Conservation (phyloP, 495 filamentous ascomycete species). For the Penicillium roqueforti region DNA sequence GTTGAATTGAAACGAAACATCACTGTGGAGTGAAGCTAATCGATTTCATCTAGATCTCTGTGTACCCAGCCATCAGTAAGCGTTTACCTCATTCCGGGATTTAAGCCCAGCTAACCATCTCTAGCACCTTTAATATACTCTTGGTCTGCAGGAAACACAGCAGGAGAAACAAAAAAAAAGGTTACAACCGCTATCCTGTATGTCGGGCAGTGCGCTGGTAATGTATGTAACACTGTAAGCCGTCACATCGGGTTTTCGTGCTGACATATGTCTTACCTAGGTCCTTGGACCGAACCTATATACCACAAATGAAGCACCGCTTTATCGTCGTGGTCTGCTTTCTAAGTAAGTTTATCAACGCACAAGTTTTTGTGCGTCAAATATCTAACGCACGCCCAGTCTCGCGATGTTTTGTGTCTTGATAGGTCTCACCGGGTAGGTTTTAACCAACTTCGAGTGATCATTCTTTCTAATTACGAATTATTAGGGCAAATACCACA, state of each 20-base stretch:
- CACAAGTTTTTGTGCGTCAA: background rate
- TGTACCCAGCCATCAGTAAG: conserved; percentile 51
- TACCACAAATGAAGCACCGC: conserved; percentile 50
- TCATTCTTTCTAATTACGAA: background rate
- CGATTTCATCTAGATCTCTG: conserved; percentile 44
- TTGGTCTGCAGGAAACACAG: conserved; percentile 60
- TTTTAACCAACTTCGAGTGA: background rate
- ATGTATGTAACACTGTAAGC: conserved; percentile 37
- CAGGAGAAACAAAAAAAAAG: conserved; percentile 61
- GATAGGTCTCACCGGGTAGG: conserved; percentile 42
- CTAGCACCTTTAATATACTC: conserved; percentile 58
- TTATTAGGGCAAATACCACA: conserved; percentile 33
- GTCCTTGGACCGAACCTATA: conserved; percentile 58
- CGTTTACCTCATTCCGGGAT: background rate
- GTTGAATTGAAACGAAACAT: background rate
- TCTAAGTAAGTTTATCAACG: conserved; percentile 36
- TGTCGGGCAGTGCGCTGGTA: conserved; percentile 56
- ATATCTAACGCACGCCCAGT: conserved; percentile 16
- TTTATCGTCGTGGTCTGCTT: conserved; percentile 51
- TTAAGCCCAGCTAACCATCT: conserved; percentile 30
- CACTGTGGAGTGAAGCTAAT: background rate
- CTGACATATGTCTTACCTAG: conserved; percentile 12
- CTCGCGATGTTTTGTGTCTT: conserved; percentile 54
- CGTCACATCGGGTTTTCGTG: background rate
- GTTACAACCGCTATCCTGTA: conserved; percentile 54